Conservation (phyloP, 2,329 filamentous ascomycete species). For the Calonectria henricotiae region DNA sequence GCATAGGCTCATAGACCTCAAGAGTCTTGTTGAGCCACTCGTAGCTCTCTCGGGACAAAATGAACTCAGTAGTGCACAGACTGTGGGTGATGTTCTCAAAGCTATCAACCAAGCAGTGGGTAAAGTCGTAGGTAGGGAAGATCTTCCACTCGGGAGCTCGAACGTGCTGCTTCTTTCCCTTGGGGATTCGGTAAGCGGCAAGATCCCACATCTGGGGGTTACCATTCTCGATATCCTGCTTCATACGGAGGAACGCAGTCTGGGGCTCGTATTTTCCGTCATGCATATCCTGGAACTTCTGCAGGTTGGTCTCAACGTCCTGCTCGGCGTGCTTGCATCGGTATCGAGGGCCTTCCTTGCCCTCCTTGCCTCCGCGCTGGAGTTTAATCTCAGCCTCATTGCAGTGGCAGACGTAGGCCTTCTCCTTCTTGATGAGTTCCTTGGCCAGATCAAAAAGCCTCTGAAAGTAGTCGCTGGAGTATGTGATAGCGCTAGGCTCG, state of each 20-base stretch:
- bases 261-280: conserved; percentile 91
- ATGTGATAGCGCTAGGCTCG: conserved; percentile 83
- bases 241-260: conserved; percentile 92
- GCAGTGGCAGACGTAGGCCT: conserved; percentile 91
- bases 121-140: conserved; percentile 96
- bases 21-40: conserved; percentile 90
- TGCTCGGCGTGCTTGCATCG: conserved; percentile 87
- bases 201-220: conserved; percentile 99
- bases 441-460: conserved; percentile 91
- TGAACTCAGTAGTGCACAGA: conserved; percentile 94
- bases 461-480: conserved; percentile 93
- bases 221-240: conserved; percentile 85
- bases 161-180: conserved; percentile 80
- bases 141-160: conserved; percentile 93
- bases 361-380: conserved; percentile 85
- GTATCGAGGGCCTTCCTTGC: conserved; percentile 77
- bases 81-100: conserved; percentile 94
- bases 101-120: conserved; percentile 91
- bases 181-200: conserved; percentile 88
- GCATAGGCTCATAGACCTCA: conserved; percentile 92
- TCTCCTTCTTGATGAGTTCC: conserved; percentile 81
- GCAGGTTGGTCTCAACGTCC: conserved; percentile 81
- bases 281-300: conserved; percentile 90
- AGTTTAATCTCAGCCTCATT: conserved; percentile 86
- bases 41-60: conserved; percentile 87